Base-by-base conservation (phyloP, 495 filamentous ascomycete genomes). In the Penicillium salamii region DNA sequence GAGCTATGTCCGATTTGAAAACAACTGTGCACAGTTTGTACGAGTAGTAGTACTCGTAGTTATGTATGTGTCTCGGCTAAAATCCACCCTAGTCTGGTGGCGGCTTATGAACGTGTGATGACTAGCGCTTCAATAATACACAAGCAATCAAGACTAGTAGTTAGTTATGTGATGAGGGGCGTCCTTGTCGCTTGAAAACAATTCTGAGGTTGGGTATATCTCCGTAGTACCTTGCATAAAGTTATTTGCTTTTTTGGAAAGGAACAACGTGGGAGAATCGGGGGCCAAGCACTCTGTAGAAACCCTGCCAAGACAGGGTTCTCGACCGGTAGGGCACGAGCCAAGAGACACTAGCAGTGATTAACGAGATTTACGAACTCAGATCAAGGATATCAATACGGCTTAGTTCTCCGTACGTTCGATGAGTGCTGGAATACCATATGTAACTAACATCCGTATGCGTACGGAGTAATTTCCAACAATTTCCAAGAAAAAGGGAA, bases 161-260 rank as follows among this genome's bases (percentile, higher is more conserved):
- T n/a, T n/a, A n/a, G n/a, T n/a, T 20, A 5, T 20, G 12, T 13
- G 8, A 20, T 32, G 42, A 31, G 41, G 18, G 42, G 42, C 28
- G 18, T 44, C 7, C 13, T 14, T 33, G 12, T 44, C 28, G 42
- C 29, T 28, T 44, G 11, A 44, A 44, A 44, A 5, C 11, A 2
- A 19, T 2, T 3, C 29, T 44, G 4, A 15, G 13, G 21, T 20
- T 13, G 42, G 42, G 6, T 3, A 44, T 33, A 44, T 33, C 18
- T 44, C 42, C 42, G 18, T 9, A 12, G 18, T 34, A 44, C 42
- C 42, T 44, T 44, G 42, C 42, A 44, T 33, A 44, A 34, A 21
- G 17, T 32, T 32, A 26, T 26, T 26, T 26, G 23, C 23, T 32
- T 32, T n/a, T 32, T 19, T 14, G 29, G 28, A 17, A 34, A 32